Evolutionary conservation across 768 basidiomycete genomes (phyloP).

Genomic region (Strobilomyces dryophilus): DNA sequence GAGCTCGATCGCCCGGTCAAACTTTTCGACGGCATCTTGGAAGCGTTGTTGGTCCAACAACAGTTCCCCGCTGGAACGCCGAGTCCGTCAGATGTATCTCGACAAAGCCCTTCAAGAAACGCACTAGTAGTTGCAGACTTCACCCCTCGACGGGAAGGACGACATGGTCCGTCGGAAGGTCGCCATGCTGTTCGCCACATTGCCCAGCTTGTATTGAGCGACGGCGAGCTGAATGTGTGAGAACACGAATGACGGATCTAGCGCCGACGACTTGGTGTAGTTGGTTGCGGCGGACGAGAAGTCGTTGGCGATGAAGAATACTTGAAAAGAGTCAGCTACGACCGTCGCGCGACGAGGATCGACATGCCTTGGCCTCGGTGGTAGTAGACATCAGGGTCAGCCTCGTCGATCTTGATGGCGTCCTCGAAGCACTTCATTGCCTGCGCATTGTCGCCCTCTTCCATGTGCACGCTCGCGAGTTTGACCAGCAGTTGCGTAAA

Average conservation of each 20-base stretch:
- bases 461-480: conserved; percentile 97
- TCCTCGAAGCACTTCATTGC: conserved; percentile 91
- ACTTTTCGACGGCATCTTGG: conserved; percentile 86
- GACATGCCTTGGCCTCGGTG: conserved; percentile 89
- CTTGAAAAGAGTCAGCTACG: conserved; percentile 35
- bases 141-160: conserved; percentile 80
- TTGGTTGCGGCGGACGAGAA: conserved; percentile 83
- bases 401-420: conserved; percentile 75
- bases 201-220: conserved; percentile 89
- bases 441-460: conserved; percentile 74
- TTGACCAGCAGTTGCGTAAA: conserved; percentile 92
- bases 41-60: conserved; percentile 88
- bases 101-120: conserved; percentile 22
- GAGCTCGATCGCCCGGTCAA: conserved; percentile 86
- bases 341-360: not conserved
- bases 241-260: conserved; percentile 91
- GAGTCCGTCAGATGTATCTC: not conserved
- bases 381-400: conserved; percentile 96
- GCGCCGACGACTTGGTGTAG: conserved; percentile 83
- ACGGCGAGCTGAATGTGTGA: conserved; percentile 97
- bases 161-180: conserved; percentile 84
- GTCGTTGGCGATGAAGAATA: conserved; percentile 93
- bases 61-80: conserved; percentile 75
- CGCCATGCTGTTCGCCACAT: conserved; percentile 78
- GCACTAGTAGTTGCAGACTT: conserved; percentile 94